Percentiles rank a stretch among this genome's conserved stretches.
Conservation (phyloP, 2,329 filamentous ascomycete species). For the Didymella arachidicola region DNA sequence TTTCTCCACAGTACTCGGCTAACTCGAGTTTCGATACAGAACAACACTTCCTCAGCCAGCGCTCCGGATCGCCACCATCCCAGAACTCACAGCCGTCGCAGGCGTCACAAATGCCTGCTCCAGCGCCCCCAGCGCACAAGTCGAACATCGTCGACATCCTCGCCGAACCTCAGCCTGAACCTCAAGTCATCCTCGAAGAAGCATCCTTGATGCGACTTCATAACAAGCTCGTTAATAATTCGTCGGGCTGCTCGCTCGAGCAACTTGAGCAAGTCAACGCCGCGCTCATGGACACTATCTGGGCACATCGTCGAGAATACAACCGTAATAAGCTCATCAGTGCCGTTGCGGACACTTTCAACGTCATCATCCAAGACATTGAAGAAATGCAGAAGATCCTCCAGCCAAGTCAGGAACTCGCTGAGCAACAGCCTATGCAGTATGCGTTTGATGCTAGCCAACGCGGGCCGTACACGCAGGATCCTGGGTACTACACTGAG, state of each 20-base stretch:
- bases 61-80: slow-evolving; percentile 49
- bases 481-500: slow-evolving; percentile 15
- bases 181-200: slow-evolving; percentile 57
- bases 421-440: slow-evolving; percentile 16
- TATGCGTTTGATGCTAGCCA: slow-evolving; percentile 20
- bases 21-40: slow-evolving; percentile 35
- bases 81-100: slow-evolving; percentile 45
- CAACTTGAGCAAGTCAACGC: slow-evolving; percentile 94
- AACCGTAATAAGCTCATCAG: slow-evolving; percentile 78
- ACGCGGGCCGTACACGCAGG: slow-evolving; percentile 13
- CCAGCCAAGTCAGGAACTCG: slow-evolving; percentile 51
- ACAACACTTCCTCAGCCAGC: slow-evolving; percentile 46
- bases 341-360: slow-evolving; percentile 73
- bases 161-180: slow-evolving; percentile 48
- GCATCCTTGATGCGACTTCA: slow-evolving; percentile 66
- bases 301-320: slow-evolving; percentile 80
- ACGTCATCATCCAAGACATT: slow-evolving; percentile 75
- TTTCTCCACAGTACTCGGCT: slow-evolving; percentile 24
- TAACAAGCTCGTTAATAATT: slow-evolving; percentile 68
- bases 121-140: slow-evolving; percentile 44
- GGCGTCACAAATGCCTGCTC: slow-evolving; percentile 45
- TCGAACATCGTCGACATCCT: slow-evolving; percentile 53
- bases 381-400: slow-evolving; percentile 59
- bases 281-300: slow-evolving; percentile 88
- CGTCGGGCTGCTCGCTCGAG: slow-evolving; percentile 84